phyloP scores from a whole-genome alignment of 169 alveolate species.

The Eimeria brunetti region DNA sequence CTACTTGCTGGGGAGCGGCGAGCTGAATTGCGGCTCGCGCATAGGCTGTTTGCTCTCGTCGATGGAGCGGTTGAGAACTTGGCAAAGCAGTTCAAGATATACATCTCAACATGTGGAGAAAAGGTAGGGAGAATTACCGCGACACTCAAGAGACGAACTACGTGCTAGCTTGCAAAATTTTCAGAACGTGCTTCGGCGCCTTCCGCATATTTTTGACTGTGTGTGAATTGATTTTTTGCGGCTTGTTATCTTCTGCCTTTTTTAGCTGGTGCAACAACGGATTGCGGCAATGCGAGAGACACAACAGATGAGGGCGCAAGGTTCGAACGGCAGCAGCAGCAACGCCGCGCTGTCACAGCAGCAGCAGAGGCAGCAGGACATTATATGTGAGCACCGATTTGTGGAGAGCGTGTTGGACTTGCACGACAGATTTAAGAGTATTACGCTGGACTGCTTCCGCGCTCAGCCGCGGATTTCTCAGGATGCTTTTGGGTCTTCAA shows the following conservation, averaged over 20 bases:
- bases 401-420: slow-evolving; percentile 77
- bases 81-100: slow-evolving; percentile 80
- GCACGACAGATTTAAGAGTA: slow-evolving; percentile 70
- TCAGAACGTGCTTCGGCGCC: not conserved
- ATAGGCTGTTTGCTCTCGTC: slow-evolving; percentile 81
- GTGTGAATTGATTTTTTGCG: not conserved
- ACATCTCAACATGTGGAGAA: slow-evolving; percentile 81
- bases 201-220: not conserved
- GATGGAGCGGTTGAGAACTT: slow-evolving; percentile 82
- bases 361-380: slow-evolving; percentile 72
- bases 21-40: slow-evolving; percentile 73
- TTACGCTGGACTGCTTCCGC: slow-evolving; percentile 75
- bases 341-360: slow-evolving; percentile 48
- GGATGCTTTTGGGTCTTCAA: slow-evolving; percentile 15
- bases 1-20: slow-evolving; percentile 78
- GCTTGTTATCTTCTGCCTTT: slow-evolving; percentile 4
- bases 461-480: slow-evolving; percentile 61
- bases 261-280: slow-evolving; percentile 56
- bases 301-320: slow-evolving; percentile 74
- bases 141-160: not conserved
- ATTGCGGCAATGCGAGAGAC: slow-evolving; percentile 71
- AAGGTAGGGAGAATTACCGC: slow-evolving; percentile 42
- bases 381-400: slow-evolving; percentile 63
- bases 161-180: not conserved
- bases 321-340: slow-evolving; percentile 69